Evolutionary conservation across 106 monocot genomes (phyloP), one percentile per base, ranked within the genome.

Genomic region (Acorus gramineus): DNA sequence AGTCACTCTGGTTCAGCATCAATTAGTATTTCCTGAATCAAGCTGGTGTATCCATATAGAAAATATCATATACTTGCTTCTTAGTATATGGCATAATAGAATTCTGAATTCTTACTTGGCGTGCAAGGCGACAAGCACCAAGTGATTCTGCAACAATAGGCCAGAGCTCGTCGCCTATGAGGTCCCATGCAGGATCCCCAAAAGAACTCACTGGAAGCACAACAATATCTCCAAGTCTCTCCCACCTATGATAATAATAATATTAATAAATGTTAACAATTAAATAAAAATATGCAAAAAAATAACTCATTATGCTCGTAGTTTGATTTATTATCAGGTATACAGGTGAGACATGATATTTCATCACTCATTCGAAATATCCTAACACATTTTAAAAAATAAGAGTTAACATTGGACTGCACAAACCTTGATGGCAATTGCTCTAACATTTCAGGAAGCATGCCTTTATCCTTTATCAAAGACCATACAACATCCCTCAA

Each of bases 141-240:
- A 90, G 90, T 50, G 85, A 76, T 55, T 82, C 82, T 14, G 90
- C 87, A 72, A 96, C 71, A 71, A 78, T 66, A 46, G 84, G 82
- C 95, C 95, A 96, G 52, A 96, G 84, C 53, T 96, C 87, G 42
- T 81, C 66, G 3, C 69, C 69, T 52, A 96, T 60, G 44, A 78
- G 84, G 52, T 80, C 66, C 95, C 95, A 96, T 68, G 57, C 60
- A 69, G 80, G 72, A 73, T 96, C 85, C 70, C 75, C 87, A 67
- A 96, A 96, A 56, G 84, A 82, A 50, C 77, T 66, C n/a, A 85
- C 87, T 63, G 95, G 95, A 80, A 96, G 86, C 44, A 96, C 76
- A 10, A 79, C 66, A 65, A 96, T 87, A 68, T 96, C 95, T 11
- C 95, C 95, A 78, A 96, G 84, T 59, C 79, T 72, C 13, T 96